Base-by-base conservation (phyloP, 305 asterid genomes). In the Nicotiana rustica region DNA sequence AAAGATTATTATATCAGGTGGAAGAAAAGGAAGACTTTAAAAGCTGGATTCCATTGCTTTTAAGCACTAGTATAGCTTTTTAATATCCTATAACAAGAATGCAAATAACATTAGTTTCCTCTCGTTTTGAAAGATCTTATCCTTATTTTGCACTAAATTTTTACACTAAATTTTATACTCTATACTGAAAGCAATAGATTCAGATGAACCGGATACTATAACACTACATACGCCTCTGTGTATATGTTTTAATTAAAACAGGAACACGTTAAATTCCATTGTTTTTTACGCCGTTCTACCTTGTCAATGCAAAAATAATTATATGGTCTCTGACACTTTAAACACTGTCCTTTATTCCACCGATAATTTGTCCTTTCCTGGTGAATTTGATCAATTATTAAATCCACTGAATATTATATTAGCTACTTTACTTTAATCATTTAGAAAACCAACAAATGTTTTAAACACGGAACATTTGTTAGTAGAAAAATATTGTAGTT, bases 401-500 rank as follows among this genome's bases (percentile, higher is more conserved):
- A 76, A 31, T 31, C 33, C 14, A 31, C 5, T 4, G 17, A 76
- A 76, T 15, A 76, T 55, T 75, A 76, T 76, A 75, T 13, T 73
- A 29, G 2, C 67, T 31, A 55, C 49, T 31, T 76, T 29, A 15
- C 6, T 76, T 25, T 76, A 76, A 76, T 76, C 65, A 76, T 55
- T 15, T 76, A 29, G 17, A 17, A 31, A 8, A 29, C 80, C 44
- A 76, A 76, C 31, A 62, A 76, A 55, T 76, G 66, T 76, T 29
- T 55, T 55, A 52, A 52, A 15, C 49, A 75, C 14, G 29, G 41
- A 14, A 25, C 25, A 25, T 25, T 25, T 25, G 25, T 75, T 75
- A 75, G 35, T 52, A 75, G 1, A 75, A 75, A 75, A 75, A 29
- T 55, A 75, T 52, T 76, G 80, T 76, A 4, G 66, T 55, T 76